Percentiles rank a stretch among this genome's conserved stretches.
phyloP scores from a whole-genome alignment of 805 yeast genomes.

The Candida namnaoensis region DNA sequence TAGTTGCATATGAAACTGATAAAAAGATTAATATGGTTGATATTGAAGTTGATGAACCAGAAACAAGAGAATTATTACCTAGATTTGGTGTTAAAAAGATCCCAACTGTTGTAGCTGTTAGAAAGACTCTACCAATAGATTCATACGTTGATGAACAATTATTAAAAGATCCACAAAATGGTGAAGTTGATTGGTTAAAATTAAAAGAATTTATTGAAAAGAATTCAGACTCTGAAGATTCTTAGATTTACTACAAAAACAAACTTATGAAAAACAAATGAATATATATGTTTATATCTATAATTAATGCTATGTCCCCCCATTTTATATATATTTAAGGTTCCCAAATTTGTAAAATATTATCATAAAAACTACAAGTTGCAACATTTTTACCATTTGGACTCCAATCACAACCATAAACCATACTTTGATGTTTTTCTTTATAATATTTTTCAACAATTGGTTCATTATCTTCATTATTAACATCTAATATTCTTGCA shows the following conservation, averaged over 20 bases:
- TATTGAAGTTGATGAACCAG: slow-evolving; percentile 61
- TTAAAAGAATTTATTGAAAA: slow-evolving; percentile 35
- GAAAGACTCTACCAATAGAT: slow-evolving; percentile 52
- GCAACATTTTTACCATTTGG: slow-evolving; percentile 38
- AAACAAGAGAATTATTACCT: slow-evolving; percentile 46
- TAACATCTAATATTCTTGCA: slow-evolving; percentile 50
- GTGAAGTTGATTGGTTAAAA: slow-evolving; percentile 33
- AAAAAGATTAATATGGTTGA: slow-evolving; percentile 56
- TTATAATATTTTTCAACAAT: slow-evolving; percentile 37
- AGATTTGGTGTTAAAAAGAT: slow-evolving; percentile 48
- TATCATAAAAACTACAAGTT: slow-evolving; percentile 91
- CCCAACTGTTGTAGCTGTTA: slow-evolving; percentile 61
- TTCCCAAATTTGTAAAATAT: slow-evolving; percentile 70
- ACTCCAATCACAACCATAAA: slow-evolving; percentile 92
- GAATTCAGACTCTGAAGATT: slow-evolving; percentile 24
- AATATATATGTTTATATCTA: not conserved
- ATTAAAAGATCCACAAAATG: slow-evolving; percentile 14
- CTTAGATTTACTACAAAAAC: not conserved
- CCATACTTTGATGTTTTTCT: slow-evolving; percentile 82
- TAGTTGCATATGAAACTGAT: slow-evolving; percentile 39
- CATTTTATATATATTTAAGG: slow-evolving; percentile 4
- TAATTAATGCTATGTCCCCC: no score
- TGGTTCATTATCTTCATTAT: slow-evolving; percentile 17
- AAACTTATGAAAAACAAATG: not conserved
- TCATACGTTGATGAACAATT: slow-evolving; percentile 21